Percentiles rank a stretch among this genome's conserved stretches.
Conservation (phyloP, 2,329 filamentous ascomycete genomes). For the Pyrenophora seminiperda region DNA sequence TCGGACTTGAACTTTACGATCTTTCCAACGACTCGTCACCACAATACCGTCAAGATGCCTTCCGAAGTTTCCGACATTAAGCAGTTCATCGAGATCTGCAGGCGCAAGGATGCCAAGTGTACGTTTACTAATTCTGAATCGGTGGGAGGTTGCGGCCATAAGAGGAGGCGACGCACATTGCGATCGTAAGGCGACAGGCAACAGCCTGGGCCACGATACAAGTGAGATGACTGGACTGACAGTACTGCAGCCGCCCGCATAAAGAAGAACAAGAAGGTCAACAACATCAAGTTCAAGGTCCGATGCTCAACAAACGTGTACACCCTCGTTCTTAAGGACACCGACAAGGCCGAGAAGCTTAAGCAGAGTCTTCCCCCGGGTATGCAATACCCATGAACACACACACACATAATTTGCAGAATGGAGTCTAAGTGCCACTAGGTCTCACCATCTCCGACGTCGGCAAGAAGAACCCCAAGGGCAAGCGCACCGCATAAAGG, state of each 20-base stretch:
- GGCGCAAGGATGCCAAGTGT: constrained; percentile 99
- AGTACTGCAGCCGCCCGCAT: constrained; percentile 54
- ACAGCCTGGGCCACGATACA: neutral
- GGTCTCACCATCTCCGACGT: constrained; percentile 65
- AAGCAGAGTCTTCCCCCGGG: constrained; percentile 98
- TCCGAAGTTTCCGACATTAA: constrained; percentile 98
- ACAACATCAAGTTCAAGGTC: constrained; percentile 99
- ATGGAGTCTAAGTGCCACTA: constrained; percentile 34
- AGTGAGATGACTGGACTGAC: constrained; percentile 9
- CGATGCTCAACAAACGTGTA: constrained; percentile 95
- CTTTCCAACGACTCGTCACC: constrained; percentile 28
- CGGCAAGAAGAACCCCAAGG: constrained; percentile 67
- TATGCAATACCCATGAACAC: constrained; percentile 61
- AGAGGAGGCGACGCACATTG: constrained; percentile 1
- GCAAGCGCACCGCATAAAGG: constrained; percentile 52
- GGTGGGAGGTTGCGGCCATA: constrained; percentile 6
- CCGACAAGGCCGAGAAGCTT: constrained; percentile 99
- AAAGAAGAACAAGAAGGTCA: constrained; percentile 88
- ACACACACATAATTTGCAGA: neutral
- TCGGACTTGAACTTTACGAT: constrained; percentile 27
- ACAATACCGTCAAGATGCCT: constrained; percentile 81
- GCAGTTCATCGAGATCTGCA: constrained; percentile 99
- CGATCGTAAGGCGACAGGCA: neutral
- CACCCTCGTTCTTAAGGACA: constrained; percentile 97
- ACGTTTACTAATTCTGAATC: constrained; percentile 56